Base-by-base conservation (phyloP, 371 early-diverging fungal species). In the Mucor sp. region DNA sequence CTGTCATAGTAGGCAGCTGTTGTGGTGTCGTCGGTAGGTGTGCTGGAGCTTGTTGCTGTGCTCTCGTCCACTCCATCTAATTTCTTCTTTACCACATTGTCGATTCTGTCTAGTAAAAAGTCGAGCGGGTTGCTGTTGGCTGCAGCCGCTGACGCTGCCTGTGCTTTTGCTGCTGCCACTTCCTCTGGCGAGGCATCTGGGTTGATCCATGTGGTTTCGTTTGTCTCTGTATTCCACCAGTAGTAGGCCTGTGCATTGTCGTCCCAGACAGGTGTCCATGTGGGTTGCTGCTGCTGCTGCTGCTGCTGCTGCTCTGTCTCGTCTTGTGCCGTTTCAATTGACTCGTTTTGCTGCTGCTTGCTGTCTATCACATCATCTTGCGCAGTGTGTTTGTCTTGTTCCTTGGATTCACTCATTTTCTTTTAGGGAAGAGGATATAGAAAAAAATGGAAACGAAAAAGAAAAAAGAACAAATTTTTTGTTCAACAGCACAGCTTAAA, bases 151-250 rank as follows among this genome's bases (percentile, higher is more conserved):
- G 64, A n/a, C n/a, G 25, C 6, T 30, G 11, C 37, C 19, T 37
- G 21, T 43, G 11, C 37, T 30, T 37, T 5, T 43, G 11, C 50
- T 37, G 17, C 63, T 35, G 37, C 19, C 7, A 64, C 35, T 43
- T 28, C 25, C 43, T 62, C 47, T 30, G 25, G 33, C 58, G 53
- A 30, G 0, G 61, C 58, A 15, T 47, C 28, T 56, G 79, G 82
- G 65, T 83, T 73, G 0, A 74, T 74, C 87, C 86, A 87, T 4
- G 85, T 83, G 1, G 87, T 88, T 68, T 88, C 86, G 60, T 87
- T 82, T 8, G 89, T 87, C 17, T 75, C 62, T 33, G 81, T 83
- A 67, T 88, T 88, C 89, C 86, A 88, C 80, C 81, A 88, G 69
- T 88, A 88, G 58, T 85, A 88, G 2, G 78, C 74, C 63, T 84